Conservation (phyloP, 495 filamentous ascomycete species). For the Neurospora sp. region DNA sequence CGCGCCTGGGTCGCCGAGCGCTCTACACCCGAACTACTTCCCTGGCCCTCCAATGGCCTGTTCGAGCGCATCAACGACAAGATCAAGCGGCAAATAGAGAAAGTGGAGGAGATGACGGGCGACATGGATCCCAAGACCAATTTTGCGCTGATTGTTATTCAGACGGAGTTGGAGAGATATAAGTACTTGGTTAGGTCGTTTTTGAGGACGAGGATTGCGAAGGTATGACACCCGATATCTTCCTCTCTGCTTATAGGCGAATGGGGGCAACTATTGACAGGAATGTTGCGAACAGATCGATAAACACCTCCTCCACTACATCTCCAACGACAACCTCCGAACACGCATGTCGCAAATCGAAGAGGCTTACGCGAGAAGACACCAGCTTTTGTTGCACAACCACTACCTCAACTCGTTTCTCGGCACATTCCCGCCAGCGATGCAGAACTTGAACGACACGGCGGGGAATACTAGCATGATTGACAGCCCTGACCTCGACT, state of each 20-base stretch:
- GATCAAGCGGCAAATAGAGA: slow-evolving; percentile 58
- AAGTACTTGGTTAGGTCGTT: slow-evolving; percentile 85
- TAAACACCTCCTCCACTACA: slow-evolving; percentile 53
- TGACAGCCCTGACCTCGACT: slow-evolving; percentile 68
- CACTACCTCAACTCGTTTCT: slow-evolving; percentile 82
- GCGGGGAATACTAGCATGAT: slow-evolving; percentile 87
- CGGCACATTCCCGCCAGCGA: slow-evolving; percentile 58
- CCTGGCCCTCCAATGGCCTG: slow-evolving; percentile 38
- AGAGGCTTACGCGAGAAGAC: slow-evolving; percentile 64
- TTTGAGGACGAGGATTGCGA: slow-evolving; percentile 74
- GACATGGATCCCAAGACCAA: slow-evolving; percentile 79
- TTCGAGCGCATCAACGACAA: slow-evolving; percentile 68
- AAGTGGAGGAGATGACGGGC: slow-evolving; percentile 65
- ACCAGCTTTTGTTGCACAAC: slow-evolving; percentile 67
- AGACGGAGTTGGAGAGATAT: slow-evolving; percentile 90
- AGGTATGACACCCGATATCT: slow-evolving; percentile 34
- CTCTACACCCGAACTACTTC: slow-evolving; percentile 69
- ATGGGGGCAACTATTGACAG: too few relatives aligned
- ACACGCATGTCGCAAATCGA: slow-evolving; percentile 61
- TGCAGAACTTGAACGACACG: slow-evolving; percentile 82
- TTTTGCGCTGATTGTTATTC: slow-evolving; percentile 85
- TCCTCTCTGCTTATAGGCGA: not conserved
- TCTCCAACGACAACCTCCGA: slow-evolving; percentile 35
- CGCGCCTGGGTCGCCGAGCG: slow-evolving; percentile 89
- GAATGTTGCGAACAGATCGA: slow-evolving; percentile 40